Evolutionary conservation across 352 stramenopile genomes (phyloP).

Genomic region (Chrysophaeum taylorii): DNA sequence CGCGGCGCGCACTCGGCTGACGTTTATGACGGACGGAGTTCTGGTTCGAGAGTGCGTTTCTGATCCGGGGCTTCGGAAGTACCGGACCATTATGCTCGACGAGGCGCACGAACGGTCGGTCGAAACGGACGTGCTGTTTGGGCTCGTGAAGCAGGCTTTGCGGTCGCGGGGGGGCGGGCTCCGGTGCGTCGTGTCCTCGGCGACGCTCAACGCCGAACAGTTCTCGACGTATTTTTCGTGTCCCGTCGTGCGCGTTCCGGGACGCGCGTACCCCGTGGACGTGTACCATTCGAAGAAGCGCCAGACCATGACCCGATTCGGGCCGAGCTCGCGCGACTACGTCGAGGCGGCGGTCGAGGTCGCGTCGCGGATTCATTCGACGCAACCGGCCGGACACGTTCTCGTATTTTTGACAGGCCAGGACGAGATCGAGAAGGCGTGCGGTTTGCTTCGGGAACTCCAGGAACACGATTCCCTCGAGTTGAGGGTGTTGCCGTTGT

Average conservation of each 20-base stretch:
- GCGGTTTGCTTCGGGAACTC: constrained; percentile 46
- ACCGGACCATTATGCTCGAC: constrained; percentile 82
- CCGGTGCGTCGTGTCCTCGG: constrained; percentile 40
- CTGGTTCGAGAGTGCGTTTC: constrained; percentile 49
- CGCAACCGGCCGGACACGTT: constrained; percentile 68
- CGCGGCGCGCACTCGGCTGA: constrained; percentile 50
- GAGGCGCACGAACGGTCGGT: constrained; percentile 83
- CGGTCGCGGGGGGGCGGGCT: constrained; percentile 35
- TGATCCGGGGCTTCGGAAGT: constrained; percentile 59
- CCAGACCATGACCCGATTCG: neutral
- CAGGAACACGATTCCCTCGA: constrained; percentile 47
- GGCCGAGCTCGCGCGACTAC: constrained; percentile 50
- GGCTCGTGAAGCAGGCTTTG: constrained; percentile 58
- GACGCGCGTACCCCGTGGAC: constrained; percentile 66
- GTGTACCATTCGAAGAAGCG: constrained; percentile 56
- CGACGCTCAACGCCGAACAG: constrained; percentile 61
- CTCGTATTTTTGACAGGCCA: constrained; percentile 87
- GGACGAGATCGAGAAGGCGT: constrained; percentile 84
- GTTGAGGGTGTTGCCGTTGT: constrained; percentile 83
- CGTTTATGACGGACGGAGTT: constrained; percentile 58
- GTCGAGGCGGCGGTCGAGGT: constrained; percentile 72
- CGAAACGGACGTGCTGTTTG: constrained; percentile 85
- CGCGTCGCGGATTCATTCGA: constrained; percentile 60
- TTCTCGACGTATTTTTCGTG: constrained; percentile 66
- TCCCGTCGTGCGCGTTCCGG: constrained; percentile 62